Percentiles rank a stretch among this genome's conserved stretches.
These are phyloP conservation scores for Pyrus bretschneideri DNA, from an alignment of 306 rosid genomes.

Conservation along the genomic window DNA sequence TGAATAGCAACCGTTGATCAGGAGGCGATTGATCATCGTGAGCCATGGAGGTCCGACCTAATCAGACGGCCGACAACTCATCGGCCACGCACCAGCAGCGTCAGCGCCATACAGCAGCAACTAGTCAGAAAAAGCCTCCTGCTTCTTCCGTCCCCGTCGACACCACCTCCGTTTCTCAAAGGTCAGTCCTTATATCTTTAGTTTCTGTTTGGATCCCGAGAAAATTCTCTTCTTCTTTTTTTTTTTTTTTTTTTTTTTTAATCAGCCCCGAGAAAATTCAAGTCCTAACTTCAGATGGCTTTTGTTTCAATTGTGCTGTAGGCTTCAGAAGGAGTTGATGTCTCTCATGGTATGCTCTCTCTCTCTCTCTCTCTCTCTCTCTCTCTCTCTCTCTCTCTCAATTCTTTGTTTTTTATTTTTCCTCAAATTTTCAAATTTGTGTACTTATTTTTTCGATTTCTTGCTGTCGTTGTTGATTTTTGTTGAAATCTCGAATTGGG, in stretches of 20 bases:
- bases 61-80: constrained; percentile 51
- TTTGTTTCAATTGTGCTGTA: constrained; percentile 22
- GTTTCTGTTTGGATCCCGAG: constrained; percentile 17
- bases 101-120: constrained; percentile 24
- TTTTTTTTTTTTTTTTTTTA: no score
- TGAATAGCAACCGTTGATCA: background rate
- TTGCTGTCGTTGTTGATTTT: background rate
- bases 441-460: background rate
- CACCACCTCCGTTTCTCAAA: constrained; percentile 65
- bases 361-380: constrained; percentile 1
- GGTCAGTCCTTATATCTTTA: constrained; percentile 28
- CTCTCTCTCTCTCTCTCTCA: background rate
- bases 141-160: constrained; percentile 54
- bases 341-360: constrained; percentile 73
- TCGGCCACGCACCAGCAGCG: constrained; percentile 38
- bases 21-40: constrained; percentile 15
- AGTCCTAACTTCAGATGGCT: constrained; percentile 4
- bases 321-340: constrained; percentile 97
- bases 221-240: background rate
- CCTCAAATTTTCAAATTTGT: background rate
- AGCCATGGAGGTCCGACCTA: constrained; percentile 70
- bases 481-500: background rate
- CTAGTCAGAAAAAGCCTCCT: constrained; percentile 37
- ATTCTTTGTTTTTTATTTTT: constrained; percentile 5
- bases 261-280: background rate